A percentile compares a stretch with the other conserved stretches of the same genome.
Conservation (phyloP, 768 basidiomycete species). For the Pisolithus tinctorius region DNA sequence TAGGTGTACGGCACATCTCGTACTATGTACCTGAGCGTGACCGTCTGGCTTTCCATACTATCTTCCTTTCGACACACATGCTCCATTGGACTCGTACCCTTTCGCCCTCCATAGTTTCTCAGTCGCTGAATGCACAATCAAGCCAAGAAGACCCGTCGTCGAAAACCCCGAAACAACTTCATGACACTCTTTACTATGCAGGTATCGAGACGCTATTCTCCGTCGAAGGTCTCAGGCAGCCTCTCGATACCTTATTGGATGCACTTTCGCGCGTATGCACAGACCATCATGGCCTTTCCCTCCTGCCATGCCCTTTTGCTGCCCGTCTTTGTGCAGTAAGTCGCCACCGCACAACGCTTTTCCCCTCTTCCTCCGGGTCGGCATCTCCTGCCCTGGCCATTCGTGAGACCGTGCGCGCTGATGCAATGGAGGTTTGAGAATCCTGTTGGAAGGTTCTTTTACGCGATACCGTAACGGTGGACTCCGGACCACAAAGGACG, state of each 20-base stretch:
- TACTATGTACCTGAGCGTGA: no score
- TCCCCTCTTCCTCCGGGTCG: constrained; percentile 17
- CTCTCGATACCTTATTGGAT: constrained; percentile 31
- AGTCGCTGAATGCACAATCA: not conserved
- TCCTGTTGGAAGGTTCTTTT: constrained; percentile 12
- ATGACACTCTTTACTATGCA: constrained; percentile 37
- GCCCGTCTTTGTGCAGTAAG: constrained; percentile 45
- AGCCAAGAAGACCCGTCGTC: constrained; percentile 3
- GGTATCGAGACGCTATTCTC: constrained; percentile 61
- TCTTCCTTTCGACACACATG: constrained; percentile 48
- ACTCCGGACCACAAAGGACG: constrained; percentile 1
- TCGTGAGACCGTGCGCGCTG: constrained; percentile 16
- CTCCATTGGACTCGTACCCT: constrained; percentile 39
- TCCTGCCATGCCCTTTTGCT: constrained; percentile 50
- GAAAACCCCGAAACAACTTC: constrained; percentile 7
- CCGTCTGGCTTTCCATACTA: no score
- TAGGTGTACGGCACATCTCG: no score
- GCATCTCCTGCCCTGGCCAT: not conserved
- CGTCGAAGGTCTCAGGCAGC: constrained; percentile 54
- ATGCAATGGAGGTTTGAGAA: constrained; percentile 15
- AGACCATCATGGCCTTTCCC: constrained; percentile 19
- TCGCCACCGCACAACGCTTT: constrained; percentile 47
- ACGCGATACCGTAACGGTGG: constrained; percentile 1
- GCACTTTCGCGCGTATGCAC: constrained; percentile 21
- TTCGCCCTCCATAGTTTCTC: not conserved